Evolutionary conservation across 192 early-diverging fungal genomes (phyloP).

Genomic region (Spizellomyces sp.): DNA sequence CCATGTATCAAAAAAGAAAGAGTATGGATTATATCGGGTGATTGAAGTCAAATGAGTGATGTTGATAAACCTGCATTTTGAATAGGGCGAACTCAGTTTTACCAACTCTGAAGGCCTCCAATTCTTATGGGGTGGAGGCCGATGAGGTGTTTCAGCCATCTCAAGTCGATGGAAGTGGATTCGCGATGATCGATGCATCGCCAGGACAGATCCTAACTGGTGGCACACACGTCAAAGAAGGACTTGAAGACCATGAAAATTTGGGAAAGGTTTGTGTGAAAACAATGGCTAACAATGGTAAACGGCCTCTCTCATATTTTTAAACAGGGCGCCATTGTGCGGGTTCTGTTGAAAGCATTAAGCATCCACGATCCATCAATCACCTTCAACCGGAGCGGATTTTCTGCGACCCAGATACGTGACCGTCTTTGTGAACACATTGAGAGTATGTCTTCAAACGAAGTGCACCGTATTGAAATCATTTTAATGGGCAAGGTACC

Average conservation of each 20-base stretch:
- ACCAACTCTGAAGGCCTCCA: no score
- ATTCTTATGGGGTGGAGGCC: no score
- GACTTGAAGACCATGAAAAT: conserved; percentile 3
- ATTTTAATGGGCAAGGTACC: not conserved
- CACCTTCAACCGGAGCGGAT: conserved; percentile 29
- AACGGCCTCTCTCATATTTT: not conserved
- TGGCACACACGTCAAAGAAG: no score
- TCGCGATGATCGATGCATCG: no score
- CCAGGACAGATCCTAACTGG: no score
- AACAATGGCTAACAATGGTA: no score
- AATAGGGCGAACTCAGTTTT: no score
- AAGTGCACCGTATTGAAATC: conserved; percentile 15
- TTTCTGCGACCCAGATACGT: conserved; percentile 13
- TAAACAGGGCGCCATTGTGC: conserved; percentile 24
- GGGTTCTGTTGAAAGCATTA: conserved; percentile 27
- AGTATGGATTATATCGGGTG: conserved; percentile 8
- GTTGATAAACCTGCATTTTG: not conserved
- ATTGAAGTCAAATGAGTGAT: conserved; percentile 3
- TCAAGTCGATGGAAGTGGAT: no score
- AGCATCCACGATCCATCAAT: conserved; percentile 29
- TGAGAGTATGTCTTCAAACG: conserved; percentile 19
- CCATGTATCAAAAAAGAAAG: conserved; percentile 27
- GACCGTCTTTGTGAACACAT: conserved; percentile 29
- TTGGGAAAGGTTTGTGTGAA: conserved; percentile 17
- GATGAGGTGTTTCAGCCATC: no score